Evolutionary conservation across 2,329 filamentous ascomycete species (phyloP), one percentile per base, ranked within the genome.

Genomic region (Claviceps digitariae): DNA sequence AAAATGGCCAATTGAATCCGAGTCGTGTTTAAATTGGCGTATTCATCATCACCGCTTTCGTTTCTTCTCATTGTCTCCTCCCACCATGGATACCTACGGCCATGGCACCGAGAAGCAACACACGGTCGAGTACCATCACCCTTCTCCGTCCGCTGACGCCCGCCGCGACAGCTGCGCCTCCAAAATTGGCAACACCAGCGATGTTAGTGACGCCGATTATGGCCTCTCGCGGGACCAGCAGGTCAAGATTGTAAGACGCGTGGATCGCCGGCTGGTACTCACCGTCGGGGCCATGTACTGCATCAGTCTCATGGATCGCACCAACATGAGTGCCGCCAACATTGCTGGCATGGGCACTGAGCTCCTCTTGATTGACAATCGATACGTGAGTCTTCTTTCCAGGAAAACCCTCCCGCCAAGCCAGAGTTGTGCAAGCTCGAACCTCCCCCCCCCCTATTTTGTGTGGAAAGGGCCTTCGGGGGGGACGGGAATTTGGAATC

Each of bases 301-400:
- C 64, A 74, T 87, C 60, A 84, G 79, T 58, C 70, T 91, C 55
- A 87, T 91, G 81, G 87, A 93, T 63, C 75, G 87, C 34, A 88
- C 84, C 2, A 91, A 91, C 66, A 69, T 90, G 64, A 79, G 79
- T n/a, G 74, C 79, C 23, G 86, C 86, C 43, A 79, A 79, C 47
- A 84, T 91, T 64, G 86, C 87, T 21, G 87, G 78, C 51, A 78
- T 81, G 75, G 61, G 63, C 17, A 57, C 57, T 1, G 78, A 81
- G 48, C 66, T 81, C 27, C 48, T 62, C 3, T 65, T 81, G 1
- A 63, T 70, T 1, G 72, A 69, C 6, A 70, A 72, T 51, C 69
- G 73, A 62, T 76, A 75, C 48, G 72, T 74, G 53, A 60, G 70
- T 61, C 20, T 17, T 34, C 13, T n/a, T n/a, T n/a, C n/a, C n/a